Base-by-base conservation (phyloP, 164 flowering plant genomes). In the Vitis amurensis region DNA sequence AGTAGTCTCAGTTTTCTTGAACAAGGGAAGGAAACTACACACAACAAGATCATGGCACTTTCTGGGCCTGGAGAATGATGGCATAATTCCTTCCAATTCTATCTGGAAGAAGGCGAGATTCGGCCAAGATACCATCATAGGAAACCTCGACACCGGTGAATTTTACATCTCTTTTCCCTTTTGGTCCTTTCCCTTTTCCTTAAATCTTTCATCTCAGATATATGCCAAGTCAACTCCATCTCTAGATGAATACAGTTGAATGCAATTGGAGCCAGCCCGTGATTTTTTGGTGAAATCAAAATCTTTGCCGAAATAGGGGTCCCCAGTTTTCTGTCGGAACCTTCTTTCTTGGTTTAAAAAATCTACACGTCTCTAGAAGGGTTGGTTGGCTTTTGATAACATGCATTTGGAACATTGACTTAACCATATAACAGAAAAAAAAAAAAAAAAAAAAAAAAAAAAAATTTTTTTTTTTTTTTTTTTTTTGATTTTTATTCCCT, bases 31-130 rank as follows among this genome's bases (percentile, higher is more conserved):
- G 27, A 73, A 75, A 53, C 49, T 83, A 9, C 87, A 81, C 69
- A 83, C 87, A n/a, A 81, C 87, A 3, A 74, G 74, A 1, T 83
- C 87, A 61, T 83, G 87, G 84, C 70, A 70, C 9, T 83, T 83
- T 55, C 58, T 81, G 61, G 77, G 71, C 1, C 73, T 83, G 6
- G 83, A 77, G 59, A 49, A 64, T 1, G 15, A 62, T 17, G 79
- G 77, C 0, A 55, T 66, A 0, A 30, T 63, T 44, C 71, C 73
- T 11, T 23, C 73, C 2, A 29, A 17, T 31, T 77, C 84, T 13
- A 52, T 79, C 2, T 81, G 84, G 86, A 65, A 60, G 30, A 73
- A 77, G 51, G 80, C 87, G 4, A 71, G 75, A 66, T 81, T 8
- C 61, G 87, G 87, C 0, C 73, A 79, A 69, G 83, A 79, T 60